These are phyloP conservation scores for Botrytis fabae DNA, from an alignment of 2,329 filamentous ascomycete genomes.

Conservation along the genomic window DNA sequence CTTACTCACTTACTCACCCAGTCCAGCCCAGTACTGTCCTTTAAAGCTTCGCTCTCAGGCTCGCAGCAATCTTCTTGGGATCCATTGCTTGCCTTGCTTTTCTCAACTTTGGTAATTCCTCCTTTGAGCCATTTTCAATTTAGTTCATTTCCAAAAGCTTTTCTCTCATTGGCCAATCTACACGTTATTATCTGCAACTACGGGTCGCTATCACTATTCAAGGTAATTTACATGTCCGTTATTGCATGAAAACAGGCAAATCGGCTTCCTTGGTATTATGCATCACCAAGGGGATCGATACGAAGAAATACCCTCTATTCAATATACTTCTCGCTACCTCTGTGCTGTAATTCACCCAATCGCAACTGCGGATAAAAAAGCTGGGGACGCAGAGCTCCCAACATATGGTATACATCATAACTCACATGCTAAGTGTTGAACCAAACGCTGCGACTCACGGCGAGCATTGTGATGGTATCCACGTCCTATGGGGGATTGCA, in stretches of 20 bases:
- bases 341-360: slow-evolving; percentile 4
- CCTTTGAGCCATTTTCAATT: slow-evolving; percentile 11
- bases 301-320: not conserved
- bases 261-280: slow-evolving; percentile 22
- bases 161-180: slow-evolving; percentile 4
- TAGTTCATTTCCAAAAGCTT: not conserved
- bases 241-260: slow-evolving; percentile 20
- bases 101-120: slow-evolving; percentile 3
- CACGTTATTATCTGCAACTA: slow-evolving; percentile 11
- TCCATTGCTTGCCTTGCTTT: not conserved
- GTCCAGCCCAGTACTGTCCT: not conserved
- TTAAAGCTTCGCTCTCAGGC: not conserved
- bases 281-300: slow-evolving; percentile 14
- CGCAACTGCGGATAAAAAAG: slow-evolving; percentile 2
- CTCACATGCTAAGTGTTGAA: slow-evolving; percentile 19
- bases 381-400: slow-evolving; percentile 19
- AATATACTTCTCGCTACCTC: not conserved
- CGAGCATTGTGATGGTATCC: slow-evolving; percentile 17
- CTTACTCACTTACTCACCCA: not conserved
- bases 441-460: slow-evolving; percentile 12
- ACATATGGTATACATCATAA: slow-evolving; percentile 19
- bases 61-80: not conserved
- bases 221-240: slow-evolving; percentile 17
- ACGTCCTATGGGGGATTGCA: slow-evolving; percentile 16
- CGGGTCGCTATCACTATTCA: slow-evolving; percentile 13